phyloP scores from a whole-genome alignment of 768 basidiomycete genomes.

The Suillus bovinus region DNA sequence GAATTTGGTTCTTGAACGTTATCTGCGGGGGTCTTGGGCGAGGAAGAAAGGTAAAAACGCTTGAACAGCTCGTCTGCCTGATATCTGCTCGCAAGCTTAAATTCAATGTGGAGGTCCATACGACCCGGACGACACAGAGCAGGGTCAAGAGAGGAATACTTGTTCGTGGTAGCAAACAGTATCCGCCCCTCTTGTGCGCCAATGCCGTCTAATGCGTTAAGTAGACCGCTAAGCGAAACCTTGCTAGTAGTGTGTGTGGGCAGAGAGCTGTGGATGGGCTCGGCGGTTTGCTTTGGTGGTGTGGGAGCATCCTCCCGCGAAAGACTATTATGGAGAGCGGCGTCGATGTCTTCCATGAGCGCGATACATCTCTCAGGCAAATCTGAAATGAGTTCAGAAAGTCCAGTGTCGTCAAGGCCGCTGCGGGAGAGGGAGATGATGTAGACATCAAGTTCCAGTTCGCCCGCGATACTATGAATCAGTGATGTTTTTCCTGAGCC shows the following conservation, averaged over 20 bases:
- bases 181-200: constrained; percentile 83
- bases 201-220: constrained; percentile 80
- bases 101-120: constrained; percentile 79
- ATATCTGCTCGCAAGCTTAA: constrained; percentile 68
- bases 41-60: constrained; percentile 60
- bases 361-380: constrained; percentile 74
- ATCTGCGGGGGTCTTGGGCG: not conserved
- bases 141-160: constrained; percentile 66
- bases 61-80: constrained; percentile 68
- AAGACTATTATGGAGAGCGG: constrained; percentile 57
- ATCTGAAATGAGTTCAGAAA: constrained; percentile 57
- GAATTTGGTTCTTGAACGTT: not conserved
- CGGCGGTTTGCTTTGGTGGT: not conserved
- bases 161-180: constrained; percentile 78
- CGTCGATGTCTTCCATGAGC: constrained; percentile 86
- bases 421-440: constrained; percentile 64
- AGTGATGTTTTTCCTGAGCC: constrained; percentile 81
- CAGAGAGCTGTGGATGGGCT: constrained; percentile 12
- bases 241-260: constrained; percentile 28
- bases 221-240: constrained; percentile 69
- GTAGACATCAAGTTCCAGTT: constrained; percentile 73
- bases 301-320: constrained; percentile 28
- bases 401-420: constrained; percentile 61
- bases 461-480: constrained; percentile 77
- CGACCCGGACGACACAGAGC: constrained; percentile 78